Evolutionary conservation across 495 filamentous ascomycete genomes (phyloP).

Genomic region (Aspergillus carlsbadensis): DNA sequence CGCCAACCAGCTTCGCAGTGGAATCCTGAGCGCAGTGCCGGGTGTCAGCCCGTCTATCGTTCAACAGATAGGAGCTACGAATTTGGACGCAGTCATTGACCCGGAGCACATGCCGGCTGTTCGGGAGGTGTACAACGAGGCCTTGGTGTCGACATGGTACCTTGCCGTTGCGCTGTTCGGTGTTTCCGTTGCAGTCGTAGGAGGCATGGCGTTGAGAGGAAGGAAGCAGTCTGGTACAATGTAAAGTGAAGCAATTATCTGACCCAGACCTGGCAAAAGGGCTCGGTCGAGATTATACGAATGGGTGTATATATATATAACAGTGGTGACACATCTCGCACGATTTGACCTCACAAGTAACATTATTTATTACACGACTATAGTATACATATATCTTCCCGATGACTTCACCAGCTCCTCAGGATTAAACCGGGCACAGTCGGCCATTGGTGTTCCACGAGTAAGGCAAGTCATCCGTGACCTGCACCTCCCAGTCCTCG

Average conservation of each 20-base stretch:
- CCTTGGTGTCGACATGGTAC: slow-evolving; percentile 46
- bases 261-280: too few species aligned
- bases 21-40: slow-evolving; percentile 43
- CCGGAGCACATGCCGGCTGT: slow-evolving; percentile 44
- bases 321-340: too few species aligned
- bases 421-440: slow-evolving; percentile 23
- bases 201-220: too few species aligned
- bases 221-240: too few species aligned
- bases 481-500: slow-evolving; percentile 47
- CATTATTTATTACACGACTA: too few species aligned
- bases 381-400: too few species aligned
- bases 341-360: too few species aligned
- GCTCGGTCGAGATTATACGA: too few species aligned
- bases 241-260: too few species aligned
- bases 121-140: slow-evolving; percentile 49
- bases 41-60: not conserved
- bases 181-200: not conserved
- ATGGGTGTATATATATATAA: too few species aligned
- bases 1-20: slow-evolving; percentile 35
- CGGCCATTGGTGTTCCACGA: slow-evolving; percentile 37
- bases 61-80: slow-evolving; percentile 47
- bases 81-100: slow-evolving; percentile 46
- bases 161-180: not conserved
- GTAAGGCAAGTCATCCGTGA: slow-evolving; percentile 26
- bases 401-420: too few species aligned